Conservation (phyloP, 1,284 basidiomycete species). For the Ceratobasidium sp. region DNA sequence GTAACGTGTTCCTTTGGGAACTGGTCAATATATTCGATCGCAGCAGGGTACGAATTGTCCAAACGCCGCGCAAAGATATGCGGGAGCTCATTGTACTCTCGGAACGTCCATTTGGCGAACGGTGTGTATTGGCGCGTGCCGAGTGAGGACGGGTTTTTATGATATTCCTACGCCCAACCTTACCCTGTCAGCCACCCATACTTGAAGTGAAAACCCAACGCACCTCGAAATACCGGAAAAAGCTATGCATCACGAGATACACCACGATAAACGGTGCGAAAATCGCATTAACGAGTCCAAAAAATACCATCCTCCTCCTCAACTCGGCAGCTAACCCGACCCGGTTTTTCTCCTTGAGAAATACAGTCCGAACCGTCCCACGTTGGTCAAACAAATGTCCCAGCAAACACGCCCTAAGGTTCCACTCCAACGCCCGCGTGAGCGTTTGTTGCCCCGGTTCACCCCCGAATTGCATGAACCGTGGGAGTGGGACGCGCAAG, state of each 20-base stretch:
- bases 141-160: conserved; percentile 96
- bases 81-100: conserved; percentile 98
- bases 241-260: conserved; percentile 97
- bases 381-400: conserved; percentile 91
- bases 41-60: conserved; percentile 87
- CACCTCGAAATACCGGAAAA: conserved; percentile 99
- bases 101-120: conserved; percentile 97
- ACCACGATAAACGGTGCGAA: conserved; percentile 97
- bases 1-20: conserved; percentile 96
- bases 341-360: conserved; percentile 87
- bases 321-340: conserved; percentile 89
- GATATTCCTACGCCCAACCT: conserved; percentile 84
- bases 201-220: conserved; percentile 51
- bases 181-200: neutral
- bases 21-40: conserved; percentile 96
- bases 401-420: conserved; percentile 93
- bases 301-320: conserved; percentile 89
- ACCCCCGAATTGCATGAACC: neutral
- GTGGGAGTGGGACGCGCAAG: conserved; percentile 83
- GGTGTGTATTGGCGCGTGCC: conserved; percentile 93
- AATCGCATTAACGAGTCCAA: conserved; percentile 94
- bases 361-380: conserved; percentile 90
- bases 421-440: conserved; percentile 95
- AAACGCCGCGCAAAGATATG: conserved; percentile 91
- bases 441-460: conserved; percentile 71